A percentile compares a stretch with the other conserved stretches of the same genome.
These are phyloP conservation scores for Ogataea hybrid DNA, from an alignment of 1,139 yeast genomes.

Conservation along the genomic window DNA sequence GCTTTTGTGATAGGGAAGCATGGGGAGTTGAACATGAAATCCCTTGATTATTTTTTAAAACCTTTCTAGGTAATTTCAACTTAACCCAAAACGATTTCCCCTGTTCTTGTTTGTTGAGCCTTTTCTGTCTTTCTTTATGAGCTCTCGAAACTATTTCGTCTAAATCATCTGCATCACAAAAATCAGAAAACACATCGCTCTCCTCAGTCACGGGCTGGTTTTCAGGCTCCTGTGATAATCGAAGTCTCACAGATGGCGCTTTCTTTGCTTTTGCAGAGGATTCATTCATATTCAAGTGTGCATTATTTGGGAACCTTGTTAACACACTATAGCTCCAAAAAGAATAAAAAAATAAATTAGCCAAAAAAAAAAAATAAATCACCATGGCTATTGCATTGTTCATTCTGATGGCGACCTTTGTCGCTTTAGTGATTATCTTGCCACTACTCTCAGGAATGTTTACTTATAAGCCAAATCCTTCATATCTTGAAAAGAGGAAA, in stretches of 20 bases:
- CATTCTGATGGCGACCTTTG: constrained; percentile 30
- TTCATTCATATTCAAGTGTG: neutral
- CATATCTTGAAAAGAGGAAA: constrained; percentile 20
- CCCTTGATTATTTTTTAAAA: no score
- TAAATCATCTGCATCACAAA: constrained; percentile 10
- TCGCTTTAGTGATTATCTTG: constrained; percentile 32
- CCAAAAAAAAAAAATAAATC: neutral
- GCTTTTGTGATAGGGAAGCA: no score
- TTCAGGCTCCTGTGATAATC: constrained; percentile 1
- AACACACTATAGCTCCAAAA: neutral
- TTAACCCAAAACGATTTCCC: constrained; percentile 9
- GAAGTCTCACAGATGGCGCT: constrained; percentile 1
- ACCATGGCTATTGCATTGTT: constrained; percentile 31
- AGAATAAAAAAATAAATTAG: neutral
- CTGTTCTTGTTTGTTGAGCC: neutral
- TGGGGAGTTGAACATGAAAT: no score
- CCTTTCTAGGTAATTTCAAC: constrained; percentile 9
- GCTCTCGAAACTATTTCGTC: constrained; percentile 17
- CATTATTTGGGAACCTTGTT: no score
- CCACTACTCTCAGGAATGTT: constrained; percentile 39
- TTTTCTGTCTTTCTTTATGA: constrained; percentile 10
- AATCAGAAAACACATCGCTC: constrained; percentile 4
- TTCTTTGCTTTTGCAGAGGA: neutral
- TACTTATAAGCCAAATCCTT: constrained; percentile 31
- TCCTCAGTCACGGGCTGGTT: neutral